A percentile compares a stretch with the other conserved stretches of the same genome.
phyloP scores from a whole-genome alignment of 1,139 yeast species.

The Suhomyces taliae region DNA sequence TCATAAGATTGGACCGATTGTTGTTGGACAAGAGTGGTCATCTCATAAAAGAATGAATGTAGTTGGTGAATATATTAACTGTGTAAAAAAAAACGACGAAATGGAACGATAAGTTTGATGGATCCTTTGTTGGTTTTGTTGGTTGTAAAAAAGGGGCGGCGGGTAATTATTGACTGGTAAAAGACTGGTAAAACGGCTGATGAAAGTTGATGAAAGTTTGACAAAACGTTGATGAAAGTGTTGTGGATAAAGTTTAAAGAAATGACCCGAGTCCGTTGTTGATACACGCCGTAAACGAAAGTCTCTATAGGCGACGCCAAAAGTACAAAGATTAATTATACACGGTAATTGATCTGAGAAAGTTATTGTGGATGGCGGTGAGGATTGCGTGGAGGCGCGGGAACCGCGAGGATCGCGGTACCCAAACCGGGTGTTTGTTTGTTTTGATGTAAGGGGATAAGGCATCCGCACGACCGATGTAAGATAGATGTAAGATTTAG shows the following conservation, averaged over 20 bases:
- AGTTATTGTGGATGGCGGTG: conserved; percentile 4
- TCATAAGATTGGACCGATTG: conserved; percentile 22
- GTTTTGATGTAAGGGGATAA: conserved; percentile 7
- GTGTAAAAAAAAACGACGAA: background rate
- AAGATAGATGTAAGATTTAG: background rate
- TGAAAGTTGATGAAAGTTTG: too few relatives aligned
- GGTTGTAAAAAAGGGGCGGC: background rate
- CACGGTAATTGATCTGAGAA: background rate
- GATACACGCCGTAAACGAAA: background rate
- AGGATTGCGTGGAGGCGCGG: conserved; percentile 7
- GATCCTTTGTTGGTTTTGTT: background rate
- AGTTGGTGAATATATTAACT: conserved; percentile 3
- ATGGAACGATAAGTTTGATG: background rate
- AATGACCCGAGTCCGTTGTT: background rate
- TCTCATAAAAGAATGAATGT: conserved; percentile 9
- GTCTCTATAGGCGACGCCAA: background rate
- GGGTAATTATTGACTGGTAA: background rate
- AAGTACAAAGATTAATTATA: background rate
- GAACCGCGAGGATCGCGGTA: conserved; percentile 3
- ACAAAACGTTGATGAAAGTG: too few relatives aligned
- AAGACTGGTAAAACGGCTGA: too few relatives aligned
- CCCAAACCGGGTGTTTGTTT: conserved; percentile 8
- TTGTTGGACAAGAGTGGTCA: conserved; percentile 28
- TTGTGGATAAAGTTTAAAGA: too few relatives aligned
- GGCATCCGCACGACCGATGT: background rate